Base-by-base conservation (phyloP, 2,329 filamentous ascomycete species). In the Penicillium verrucosum region DNA sequence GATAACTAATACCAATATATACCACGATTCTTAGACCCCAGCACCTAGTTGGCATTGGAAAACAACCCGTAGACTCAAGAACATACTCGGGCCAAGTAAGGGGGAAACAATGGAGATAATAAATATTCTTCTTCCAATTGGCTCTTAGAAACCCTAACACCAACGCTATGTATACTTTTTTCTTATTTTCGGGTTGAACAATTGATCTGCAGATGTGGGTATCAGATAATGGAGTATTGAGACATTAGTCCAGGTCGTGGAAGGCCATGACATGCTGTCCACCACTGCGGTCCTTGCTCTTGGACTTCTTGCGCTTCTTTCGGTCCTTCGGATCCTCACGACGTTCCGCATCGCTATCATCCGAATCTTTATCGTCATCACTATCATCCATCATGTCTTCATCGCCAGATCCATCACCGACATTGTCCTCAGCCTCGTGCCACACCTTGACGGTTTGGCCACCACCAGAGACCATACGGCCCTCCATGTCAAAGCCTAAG, bases 401-500 rank as follows among this genome's bases (percentile, higher is more conserved):
- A 25, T 64, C 64, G 18, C 64, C 74, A 25, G 76, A 80, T 0
- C 79, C 78, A 0, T 75, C 76, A 0, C 76, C 80, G 1, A 80
- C 81, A 0, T 83, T 82, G 0, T 80, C 80, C 1, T 79, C 79
- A 1, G 87, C 83, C 70, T 94, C 85, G 59, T 86, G 85, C 94
- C 94, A 99, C 2, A 97, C 87, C 74, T 97, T 97, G 61, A 99
- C 84, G 0, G 86, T 86, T 65, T 83, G 84, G 0, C 94, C 94
- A 52, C 94, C 94, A 11, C 91, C 92, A 67, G 87, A 95, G 64
- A 99, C 91, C 80, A 99, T 85, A 44, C 94, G 83, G 44, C 92
- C 90, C 50, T 87, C 85, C 49, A 89, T 87, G 75, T 97, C 94
- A 62, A 97, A 96, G 1, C 82, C 89, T 0, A 99, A 75, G 0